These are phyloP conservation scores for Tetrastigma voinierianum DNA, from an alignment of 164 flowering plant genomes.

Conservation along the genomic window DNA sequence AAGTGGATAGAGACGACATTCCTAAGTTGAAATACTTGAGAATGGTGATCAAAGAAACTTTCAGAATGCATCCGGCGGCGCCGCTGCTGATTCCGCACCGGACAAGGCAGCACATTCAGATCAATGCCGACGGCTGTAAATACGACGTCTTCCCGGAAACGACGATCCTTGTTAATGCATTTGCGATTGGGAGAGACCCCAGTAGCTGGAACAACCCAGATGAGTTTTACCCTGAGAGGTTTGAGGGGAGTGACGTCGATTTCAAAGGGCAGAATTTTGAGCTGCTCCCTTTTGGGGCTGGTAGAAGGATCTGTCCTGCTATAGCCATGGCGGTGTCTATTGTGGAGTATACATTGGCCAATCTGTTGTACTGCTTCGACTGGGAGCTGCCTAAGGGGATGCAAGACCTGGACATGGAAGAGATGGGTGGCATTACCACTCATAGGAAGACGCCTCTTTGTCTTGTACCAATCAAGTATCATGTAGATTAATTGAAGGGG, in stretches of 20 bases:
- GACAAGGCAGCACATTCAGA: neutral
- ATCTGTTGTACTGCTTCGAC: neutral
- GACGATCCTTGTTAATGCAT: neutral
- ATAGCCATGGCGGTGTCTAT: neutral
- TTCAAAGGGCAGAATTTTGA: neutral
- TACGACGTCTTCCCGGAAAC: conserved; percentile 1
- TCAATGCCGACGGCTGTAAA: neutral
- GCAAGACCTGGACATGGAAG: conserved; percentile 1
- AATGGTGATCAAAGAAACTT: conserved; percentile 8
- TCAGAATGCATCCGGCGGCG: conserved; percentile 1
- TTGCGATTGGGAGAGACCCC: conserved; percentile 7
- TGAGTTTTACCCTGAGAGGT: conserved; percentile 5
- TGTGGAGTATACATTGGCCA: conserved; percentile 1
- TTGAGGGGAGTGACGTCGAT: neutral
- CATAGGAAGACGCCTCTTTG: neutral
- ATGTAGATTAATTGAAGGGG: too few species aligned
- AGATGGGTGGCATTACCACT: neutral
- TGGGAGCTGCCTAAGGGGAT: conserved; percentile 2
- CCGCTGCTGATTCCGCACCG: neutral
- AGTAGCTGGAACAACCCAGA: conserved; percentile 3
- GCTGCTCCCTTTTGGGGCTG: conserved; percentile 3
- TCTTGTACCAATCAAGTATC: neutral
- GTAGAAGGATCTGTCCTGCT: conserved; percentile 2
- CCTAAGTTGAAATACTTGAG: neutral
- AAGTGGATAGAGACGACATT: neutral